phyloP scores from a whole-genome alignment of 1,284 basidiomycete species.

The Malassezia cuniculi region DNA sequence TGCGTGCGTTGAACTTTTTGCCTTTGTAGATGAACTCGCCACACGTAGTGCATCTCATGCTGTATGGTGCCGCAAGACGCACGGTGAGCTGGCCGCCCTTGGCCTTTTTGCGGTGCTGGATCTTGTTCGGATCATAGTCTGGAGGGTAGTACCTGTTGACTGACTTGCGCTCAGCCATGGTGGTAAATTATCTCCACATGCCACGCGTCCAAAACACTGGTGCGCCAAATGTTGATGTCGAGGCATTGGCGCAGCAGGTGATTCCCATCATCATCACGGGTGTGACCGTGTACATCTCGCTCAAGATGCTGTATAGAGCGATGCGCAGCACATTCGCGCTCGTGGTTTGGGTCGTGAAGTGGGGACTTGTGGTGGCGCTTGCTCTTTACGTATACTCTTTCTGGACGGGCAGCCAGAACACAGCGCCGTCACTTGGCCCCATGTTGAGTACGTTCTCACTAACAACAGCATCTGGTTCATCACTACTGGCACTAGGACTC shows the following conservation, averaged over 20 bases:
- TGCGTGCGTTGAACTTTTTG: slow-evolving; percentile 98
- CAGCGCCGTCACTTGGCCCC: too few species aligned
- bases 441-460: too few species aligned
- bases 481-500: not conserved
- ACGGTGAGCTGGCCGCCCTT: slow-evolving; percentile 92
- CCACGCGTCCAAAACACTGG: too few species aligned
- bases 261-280: slow-evolving; percentile 2
- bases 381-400: not conserved
- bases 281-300: not conserved
- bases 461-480: not conserved
- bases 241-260: slow-evolving; percentile 5
- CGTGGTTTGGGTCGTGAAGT: slow-evolving; percentile 5
- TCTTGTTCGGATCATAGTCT: slow-evolving; percentile 94
- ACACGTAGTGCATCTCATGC: slow-evolving; percentile 71
- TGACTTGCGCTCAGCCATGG: slow-evolving; percentile 47
- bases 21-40: slow-evolving; percentile 90
- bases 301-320: slow-evolving; percentile 8
- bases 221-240: not conserved
- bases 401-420: too few species aligned
- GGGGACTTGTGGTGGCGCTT: slow-evolving; percentile 7
- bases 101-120: slow-evolving; percentile 71
- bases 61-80: slow-evolving; percentile 96
- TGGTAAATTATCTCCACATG: slow-evolving; percentile 5
- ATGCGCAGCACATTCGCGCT: slow-evolving; percentile 7
- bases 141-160: slow-evolving; percentile 49